These are phyloP conservation scores for Allium sativum DNA, from an alignment of 106 monocot species.

Conservation along the genomic window DNA sequence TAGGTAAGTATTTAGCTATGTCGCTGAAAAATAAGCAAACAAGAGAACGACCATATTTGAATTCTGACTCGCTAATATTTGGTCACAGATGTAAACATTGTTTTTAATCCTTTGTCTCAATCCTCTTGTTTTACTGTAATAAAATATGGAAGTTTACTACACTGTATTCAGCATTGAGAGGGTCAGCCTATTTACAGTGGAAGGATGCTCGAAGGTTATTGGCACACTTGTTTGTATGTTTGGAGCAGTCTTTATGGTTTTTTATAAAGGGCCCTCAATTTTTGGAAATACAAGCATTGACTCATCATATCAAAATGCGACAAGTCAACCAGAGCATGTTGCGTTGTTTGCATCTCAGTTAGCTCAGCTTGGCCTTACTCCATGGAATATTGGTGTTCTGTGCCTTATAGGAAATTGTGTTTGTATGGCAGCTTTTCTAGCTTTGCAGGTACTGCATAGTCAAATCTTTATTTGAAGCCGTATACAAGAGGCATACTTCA, in stretches of 20 bases:
- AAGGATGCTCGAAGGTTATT: slow-evolving; percentile 48
- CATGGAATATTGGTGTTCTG: slow-evolving; percentile 74
- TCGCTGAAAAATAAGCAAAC: too few relatives aligned
- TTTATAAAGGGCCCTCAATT: slow-evolving; percentile 65
- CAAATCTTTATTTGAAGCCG: not conserved
- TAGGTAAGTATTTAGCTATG: too few relatives aligned
- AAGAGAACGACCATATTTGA: too few relatives aligned
- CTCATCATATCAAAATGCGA: slow-evolving; percentile 12
- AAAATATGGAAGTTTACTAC: too few relatives aligned
- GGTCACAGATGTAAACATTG: too few relatives aligned
- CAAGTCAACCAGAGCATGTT: not conserved
- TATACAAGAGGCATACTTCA: not conserved
- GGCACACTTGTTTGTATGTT: slow-evolving; percentile 57
- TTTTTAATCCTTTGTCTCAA: too few relatives aligned
- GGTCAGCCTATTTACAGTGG: slow-evolving; percentile 43
- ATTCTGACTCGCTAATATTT: too few relatives aligned
- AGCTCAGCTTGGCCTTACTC: slow-evolving; percentile 22
- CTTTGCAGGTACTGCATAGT: slow-evolving; percentile 52
- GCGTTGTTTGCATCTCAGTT: slow-evolving; percentile 7
- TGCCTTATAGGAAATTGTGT: slow-evolving; percentile 84
- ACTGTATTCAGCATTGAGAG: slow-evolving; percentile 40
- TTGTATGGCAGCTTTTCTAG: slow-evolving; percentile 78
- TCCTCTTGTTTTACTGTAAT: too few relatives aligned
- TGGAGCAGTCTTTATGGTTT: slow-evolving; percentile 64
- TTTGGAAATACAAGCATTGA: slow-evolving; percentile 20